phyloP scores from a whole-genome alignment of 2,329 filamentous ascomycete species.

The Aspergillus intermedius region DNA sequence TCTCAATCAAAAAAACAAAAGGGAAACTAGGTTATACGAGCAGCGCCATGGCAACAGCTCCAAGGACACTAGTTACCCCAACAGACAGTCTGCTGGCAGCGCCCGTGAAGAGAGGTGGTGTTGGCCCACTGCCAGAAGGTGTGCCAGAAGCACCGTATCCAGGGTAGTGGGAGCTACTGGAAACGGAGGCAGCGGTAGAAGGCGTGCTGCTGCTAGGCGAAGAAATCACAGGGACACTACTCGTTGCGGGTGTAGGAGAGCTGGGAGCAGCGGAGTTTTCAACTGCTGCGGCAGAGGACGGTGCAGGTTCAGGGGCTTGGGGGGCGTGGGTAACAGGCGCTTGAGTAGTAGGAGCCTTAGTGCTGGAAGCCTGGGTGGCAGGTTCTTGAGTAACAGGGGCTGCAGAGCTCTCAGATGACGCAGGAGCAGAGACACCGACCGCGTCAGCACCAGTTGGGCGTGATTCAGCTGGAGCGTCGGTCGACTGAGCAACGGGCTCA shows the following conservation, averaged over 20 bases:
- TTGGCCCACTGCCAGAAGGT: constrained; percentile 1
- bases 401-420: background rate
- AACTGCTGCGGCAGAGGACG: background rate
- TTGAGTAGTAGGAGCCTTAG: background rate
- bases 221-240: background rate
- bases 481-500: background rate
- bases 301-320: background rate
- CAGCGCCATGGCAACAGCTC: background rate
- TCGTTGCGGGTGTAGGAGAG: background rate
- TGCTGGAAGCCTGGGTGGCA: background rate
- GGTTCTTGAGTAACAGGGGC: background rate
- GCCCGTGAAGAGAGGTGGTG: constrained; percentile 19
- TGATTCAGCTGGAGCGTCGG: background rate
- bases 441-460: too few relatives aligned
- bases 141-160: constrained; percentile 1
- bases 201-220: background rate
- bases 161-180: too few relatives aligned
- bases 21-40: background rate
- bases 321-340: background rate
- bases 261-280: background rate
- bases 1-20: background rate
- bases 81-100: constrained; percentile 14
- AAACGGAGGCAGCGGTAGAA: background rate
- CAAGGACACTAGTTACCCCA: background rate
- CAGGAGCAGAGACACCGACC: background rate